Percentiles rank a stretch among this genome's conserved stretches.
Conservation (phyloP, 2,329 filamentous ascomycete species). For the Ophiosphaerella herpotricha region DNA sequence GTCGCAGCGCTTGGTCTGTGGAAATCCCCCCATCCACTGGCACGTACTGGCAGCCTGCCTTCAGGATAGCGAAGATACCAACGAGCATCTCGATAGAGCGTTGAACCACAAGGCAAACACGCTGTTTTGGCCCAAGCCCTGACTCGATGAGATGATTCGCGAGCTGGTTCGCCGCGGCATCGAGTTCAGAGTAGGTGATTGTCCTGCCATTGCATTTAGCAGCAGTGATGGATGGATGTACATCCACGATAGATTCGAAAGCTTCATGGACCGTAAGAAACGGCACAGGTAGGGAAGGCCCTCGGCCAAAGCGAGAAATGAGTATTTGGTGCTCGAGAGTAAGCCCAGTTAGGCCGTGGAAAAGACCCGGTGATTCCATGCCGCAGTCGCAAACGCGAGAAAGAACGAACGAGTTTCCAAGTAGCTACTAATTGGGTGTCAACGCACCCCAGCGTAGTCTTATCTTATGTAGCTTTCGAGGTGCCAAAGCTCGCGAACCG, state of each 20-base stretch:
- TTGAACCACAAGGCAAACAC: conserved; percentile 59
- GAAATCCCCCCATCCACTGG: conserved; percentile 60
- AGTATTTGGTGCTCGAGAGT: too few relatives aligned
- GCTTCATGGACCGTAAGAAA: conserved; percentile 23
- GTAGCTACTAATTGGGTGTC: too few relatives aligned
- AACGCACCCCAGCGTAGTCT: too few relatives aligned
- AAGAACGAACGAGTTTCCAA: too few relatives aligned
- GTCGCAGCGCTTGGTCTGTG: conserved; percentile 45
- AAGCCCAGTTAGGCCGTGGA: too few relatives aligned
- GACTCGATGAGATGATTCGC: conserved; percentile 36
- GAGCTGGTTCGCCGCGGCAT: conserved; percentile 35
- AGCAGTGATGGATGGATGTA: conserved; percentile 26
- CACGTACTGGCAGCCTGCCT: conserved; percentile 63
- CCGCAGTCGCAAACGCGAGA: too few relatives aligned
- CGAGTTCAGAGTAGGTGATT: conserved; percentile 38
- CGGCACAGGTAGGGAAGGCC: too few relatives aligned
- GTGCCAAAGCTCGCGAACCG: too few relatives aligned
- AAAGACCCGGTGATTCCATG: too few relatives aligned
- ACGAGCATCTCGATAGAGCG: conserved; percentile 62
- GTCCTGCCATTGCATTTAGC: conserved; percentile 23
- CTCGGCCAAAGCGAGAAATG: too few relatives aligned
- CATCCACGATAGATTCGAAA: conserved; percentile 34
- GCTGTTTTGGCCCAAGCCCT: conserved; percentile 44
- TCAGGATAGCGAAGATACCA: conserved; percentile 61
- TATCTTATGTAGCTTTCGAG: too few relatives aligned